Conservation (phyloP, 2,329 filamentous ascomycete species). For the Fusarium euwallaceae region DNA sequence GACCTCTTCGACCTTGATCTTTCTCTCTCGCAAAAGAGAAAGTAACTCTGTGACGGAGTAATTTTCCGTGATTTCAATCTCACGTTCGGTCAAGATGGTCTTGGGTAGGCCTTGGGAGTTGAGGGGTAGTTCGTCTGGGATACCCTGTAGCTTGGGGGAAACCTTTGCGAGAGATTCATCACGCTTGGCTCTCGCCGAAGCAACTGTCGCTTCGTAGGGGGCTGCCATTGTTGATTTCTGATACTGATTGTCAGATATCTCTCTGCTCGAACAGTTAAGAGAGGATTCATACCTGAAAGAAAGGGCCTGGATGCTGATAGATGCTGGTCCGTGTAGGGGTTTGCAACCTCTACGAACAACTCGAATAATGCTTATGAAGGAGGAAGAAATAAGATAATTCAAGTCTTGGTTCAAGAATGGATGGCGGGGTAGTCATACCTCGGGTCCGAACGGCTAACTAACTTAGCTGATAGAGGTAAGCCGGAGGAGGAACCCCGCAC, state of each 20-base stretch:
- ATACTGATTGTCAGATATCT: background rate
- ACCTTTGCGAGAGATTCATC: conserved; percentile 46
- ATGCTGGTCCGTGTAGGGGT: background rate
- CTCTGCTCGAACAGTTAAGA: too few relatives aligned
- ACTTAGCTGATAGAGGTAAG: background rate
- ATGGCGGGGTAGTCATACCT: conserved; percentile 1
- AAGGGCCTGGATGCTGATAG: background rate
- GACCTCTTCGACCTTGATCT: conserved; percentile 45
- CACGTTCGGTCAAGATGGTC: conserved; percentile 40
- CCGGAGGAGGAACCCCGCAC: conserved; percentile 4
- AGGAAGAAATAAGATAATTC: background rate
- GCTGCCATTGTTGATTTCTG: conserved; percentile 15
- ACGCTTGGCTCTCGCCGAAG: conserved; percentile 23
- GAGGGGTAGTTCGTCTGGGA: conserved; percentile 38
- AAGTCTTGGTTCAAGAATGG: background rate
- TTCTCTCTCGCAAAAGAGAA: conserved; percentile 29
- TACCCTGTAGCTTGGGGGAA: conserved; percentile 41
- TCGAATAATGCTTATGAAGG: background rate
- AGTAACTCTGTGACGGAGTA: conserved; percentile 44
- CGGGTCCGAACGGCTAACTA: conserved; percentile 5
- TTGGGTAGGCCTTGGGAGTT: conserved; percentile 42
- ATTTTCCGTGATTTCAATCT: conserved; percentile 48
- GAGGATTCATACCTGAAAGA: background rate
- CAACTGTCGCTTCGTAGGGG: conserved; percentile 27
- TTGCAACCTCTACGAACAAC: background rate